phyloP scores from a whole-genome alignment of 169 alveolate species.

The Cryptosporidium xiaoi region DNA sequence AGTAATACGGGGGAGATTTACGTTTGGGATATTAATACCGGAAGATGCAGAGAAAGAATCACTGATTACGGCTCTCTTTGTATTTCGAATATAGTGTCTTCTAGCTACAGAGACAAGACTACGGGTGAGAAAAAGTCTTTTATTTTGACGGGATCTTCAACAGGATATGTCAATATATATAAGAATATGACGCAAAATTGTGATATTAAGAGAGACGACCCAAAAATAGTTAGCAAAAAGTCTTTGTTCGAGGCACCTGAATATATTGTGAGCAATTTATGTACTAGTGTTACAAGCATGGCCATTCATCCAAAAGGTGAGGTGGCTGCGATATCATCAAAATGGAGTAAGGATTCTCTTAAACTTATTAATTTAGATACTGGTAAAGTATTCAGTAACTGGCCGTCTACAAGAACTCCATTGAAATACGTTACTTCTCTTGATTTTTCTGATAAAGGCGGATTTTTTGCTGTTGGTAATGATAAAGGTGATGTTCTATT shows the following conservation, averaged over 20 bases:
- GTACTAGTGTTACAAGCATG: slow-evolving; percentile 63
- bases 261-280: slow-evolving; percentile 25
- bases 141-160: slow-evolving; percentile 59
- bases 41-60: slow-evolving; percentile 59
- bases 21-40: slow-evolving; percentile 69
- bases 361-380: slow-evolving; percentile 48
- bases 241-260: slow-evolving; percentile 27
- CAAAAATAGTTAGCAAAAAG: neutral
- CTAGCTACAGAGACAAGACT: neutral
- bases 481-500: slow-evolving; percentile 68
- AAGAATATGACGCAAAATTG: neutral
- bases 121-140: slow-evolving; percentile 10
- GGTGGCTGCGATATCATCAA: slow-evolving; percentile 65
- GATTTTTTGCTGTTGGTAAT: slow-evolving; percentile 54
- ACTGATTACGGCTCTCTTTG: slow-evolving; percentile 54
- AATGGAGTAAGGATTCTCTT: slow-evolving; percentile 64
- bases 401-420: slow-evolving; percentile 73
- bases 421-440: slow-evolving; percentile 62
- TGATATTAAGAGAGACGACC: neutral
- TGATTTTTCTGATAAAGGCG: slow-evolving; percentile 65
- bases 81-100: slow-evolving; percentile 31
- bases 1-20: slow-evolving; percentile 57
- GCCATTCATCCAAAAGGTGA: slow-evolving; percentile 67
- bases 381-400: slow-evolving; percentile 54
- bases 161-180: slow-evolving; percentile 67